Base-by-base conservation (phyloP, 164 flowering plant species). In the Tinospora cordifolia region DNA sequence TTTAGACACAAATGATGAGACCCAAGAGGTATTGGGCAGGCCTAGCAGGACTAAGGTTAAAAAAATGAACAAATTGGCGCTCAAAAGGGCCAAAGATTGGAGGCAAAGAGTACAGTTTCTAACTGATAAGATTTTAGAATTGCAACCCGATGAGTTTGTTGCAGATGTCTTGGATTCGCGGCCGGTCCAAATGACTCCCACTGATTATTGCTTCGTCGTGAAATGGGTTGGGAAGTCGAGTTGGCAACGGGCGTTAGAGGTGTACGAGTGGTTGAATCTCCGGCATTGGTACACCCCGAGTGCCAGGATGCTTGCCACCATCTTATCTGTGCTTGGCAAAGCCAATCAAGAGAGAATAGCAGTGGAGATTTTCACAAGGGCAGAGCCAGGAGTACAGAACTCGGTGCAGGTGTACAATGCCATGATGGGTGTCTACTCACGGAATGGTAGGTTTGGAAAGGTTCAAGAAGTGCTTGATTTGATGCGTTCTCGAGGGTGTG, bases 391-490 rank as follows among this genome's bases (percentile, higher is more conserved):
- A 3, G 72, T 77, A 24, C 90, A 80, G 17, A 66, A 84, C 69
- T 85, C 87, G 0, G 92, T 92, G 12, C 94, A 92, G 68, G 98
- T 94, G 3, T 92, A 88, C 65, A 94, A 92, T 80, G 90, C 99
- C 0, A 89, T 92, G 92, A 94, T 94, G 99, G 98, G 93, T 21
- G 96, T 92, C 38, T 89, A 92, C 77, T 93, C 97, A 0, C 76
- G 96, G 75, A 86, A 72, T 74, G 99, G 97, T 26, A 76, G 80
- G 75, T 92, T 90, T 66, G 8, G 65, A 7, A 85, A 86, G 82
- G 97, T 89, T 26, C 85, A 85, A 47, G 85, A 89, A 38, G 44
- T 94, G 82, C 85, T 94, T 63, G 78, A 83, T 60, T 72, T 87
- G 77, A 92, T 94, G 97, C 82, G 82, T 14, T 70, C 80, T 19